A percentile compares a stretch with the other conserved stretches of the same genome.
Conservation (phyloP, 2,329 filamentous ascomycete species). For the Allantophomopsis lycopodina region DNA sequence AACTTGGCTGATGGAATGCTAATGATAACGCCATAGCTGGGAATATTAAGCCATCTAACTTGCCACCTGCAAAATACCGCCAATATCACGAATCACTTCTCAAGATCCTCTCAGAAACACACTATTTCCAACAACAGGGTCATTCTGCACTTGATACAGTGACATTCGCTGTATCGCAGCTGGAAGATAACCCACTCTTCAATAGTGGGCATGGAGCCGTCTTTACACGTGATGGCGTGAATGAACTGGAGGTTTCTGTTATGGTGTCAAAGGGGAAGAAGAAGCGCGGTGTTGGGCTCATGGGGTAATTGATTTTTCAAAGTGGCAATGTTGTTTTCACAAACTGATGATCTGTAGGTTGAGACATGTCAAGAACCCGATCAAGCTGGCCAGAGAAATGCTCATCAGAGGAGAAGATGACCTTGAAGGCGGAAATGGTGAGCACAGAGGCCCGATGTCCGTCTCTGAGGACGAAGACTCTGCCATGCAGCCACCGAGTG, state of each 20-base stretch:
- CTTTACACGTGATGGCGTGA: conserved; percentile 70
- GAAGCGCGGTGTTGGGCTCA: conserved; percentile 69
- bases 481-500: background rate
- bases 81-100: conserved; percentile 47
- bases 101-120: conserved; percentile 38
- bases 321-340: too few relatives aligned
- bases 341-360: conserved; percentile 20
- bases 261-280: conserved; percentile 65
- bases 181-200: conserved; percentile 74
- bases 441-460: conserved; percentile 16
- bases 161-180: conserved; percentile 57
- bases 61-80: conserved; percentile 41
- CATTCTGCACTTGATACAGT: conserved; percentile 53
- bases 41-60: conserved; percentile 45
- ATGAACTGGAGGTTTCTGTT: conserved; percentile 75
- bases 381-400: conserved; percentile 58
- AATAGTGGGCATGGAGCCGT: conserved; percentile 77
- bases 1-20: too few relatives aligned
- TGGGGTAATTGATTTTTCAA: conserved; percentile 26
- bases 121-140: conserved; percentile 14
- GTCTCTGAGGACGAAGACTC: conserved; percentile 2
- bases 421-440: conserved; percentile 29
- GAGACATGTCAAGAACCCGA: conserved; percentile 63
- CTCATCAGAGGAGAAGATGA: conserved; percentile 53
- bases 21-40: conserved; percentile 30